Evolutionary conservation across 352 stramenopile species (phyloP).

Genomic region (Hyaloperonospora brassicae): DNA sequence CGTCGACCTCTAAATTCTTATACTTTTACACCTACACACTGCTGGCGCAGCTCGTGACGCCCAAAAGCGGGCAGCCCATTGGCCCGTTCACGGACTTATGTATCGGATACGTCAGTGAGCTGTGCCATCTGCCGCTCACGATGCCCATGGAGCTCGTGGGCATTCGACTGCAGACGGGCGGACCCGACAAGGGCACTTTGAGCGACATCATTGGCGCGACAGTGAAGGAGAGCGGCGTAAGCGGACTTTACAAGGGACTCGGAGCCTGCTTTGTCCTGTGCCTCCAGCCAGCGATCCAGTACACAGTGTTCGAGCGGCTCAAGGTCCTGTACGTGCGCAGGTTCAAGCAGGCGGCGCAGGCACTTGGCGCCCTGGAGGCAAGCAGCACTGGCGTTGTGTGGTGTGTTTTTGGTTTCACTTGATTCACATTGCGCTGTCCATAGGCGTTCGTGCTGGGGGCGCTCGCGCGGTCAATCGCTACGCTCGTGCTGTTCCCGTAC

Average conservation of each 20-base stretch:
- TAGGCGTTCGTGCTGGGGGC: slow-evolving; percentile 94
- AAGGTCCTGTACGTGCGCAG: slow-evolving; percentile 60
- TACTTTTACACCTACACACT: slow-evolving; percentile 89
- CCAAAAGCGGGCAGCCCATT: slow-evolving; percentile 52
- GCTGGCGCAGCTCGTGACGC: slow-evolving; percentile 53
- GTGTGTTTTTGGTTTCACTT: slow-evolving; percentile 1
- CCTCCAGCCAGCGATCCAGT: slow-evolving; percentile 95
- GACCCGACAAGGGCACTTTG: slow-evolving; percentile 33
- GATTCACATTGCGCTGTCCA: slow-evolving; percentile 4
- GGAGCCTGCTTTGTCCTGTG: slow-evolving; percentile 92
- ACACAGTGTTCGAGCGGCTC: slow-evolving; percentile 93
- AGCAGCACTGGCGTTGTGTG: not conserved
- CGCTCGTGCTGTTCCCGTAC: slow-evolving; percentile 95
- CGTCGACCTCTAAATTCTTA: slow-evolving; percentile 81
- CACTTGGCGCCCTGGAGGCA: slow-evolving; percentile 64
- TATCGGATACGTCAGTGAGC: slow-evolving; percentile 79
- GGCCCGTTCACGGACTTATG: slow-evolving; percentile 59
- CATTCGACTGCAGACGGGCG: slow-evolving; percentile 73
- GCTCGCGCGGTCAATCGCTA: slow-evolving; percentile 89
- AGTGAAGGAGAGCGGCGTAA: slow-evolving; percentile 55
- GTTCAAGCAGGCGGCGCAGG: slow-evolving; percentile 48
- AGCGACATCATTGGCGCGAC: slow-evolving; percentile 56
- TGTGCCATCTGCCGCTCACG: slow-evolving; percentile 69
- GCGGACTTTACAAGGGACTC: slow-evolving; percentile 83
- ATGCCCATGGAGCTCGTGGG: slow-evolving; percentile 86